phyloP scores from a whole-genome alignment of 2,329 filamentous ascomycete species.

The Apiospora hydei region DNA sequence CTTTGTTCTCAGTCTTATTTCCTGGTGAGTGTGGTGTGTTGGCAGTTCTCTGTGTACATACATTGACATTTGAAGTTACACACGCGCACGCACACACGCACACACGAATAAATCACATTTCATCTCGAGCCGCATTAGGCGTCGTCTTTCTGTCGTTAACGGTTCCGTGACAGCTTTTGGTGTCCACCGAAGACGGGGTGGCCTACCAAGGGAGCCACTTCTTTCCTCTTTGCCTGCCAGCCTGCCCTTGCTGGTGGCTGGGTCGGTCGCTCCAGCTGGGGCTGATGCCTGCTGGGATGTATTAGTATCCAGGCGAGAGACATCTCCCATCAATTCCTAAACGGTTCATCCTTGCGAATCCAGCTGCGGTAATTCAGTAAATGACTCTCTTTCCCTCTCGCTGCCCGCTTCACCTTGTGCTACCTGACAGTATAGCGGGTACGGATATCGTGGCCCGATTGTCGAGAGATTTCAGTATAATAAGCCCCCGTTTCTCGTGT shows the following conservation, averaged over 20 bases:
- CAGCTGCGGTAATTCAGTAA: constrained; percentile 4
- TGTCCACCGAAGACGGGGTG: not conserved
- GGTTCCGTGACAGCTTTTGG: not conserved
- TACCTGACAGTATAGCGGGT: not conserved
- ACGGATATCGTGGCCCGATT: constrained; percentile 1
- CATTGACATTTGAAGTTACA: not conserved
- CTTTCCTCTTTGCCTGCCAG: not conserved
- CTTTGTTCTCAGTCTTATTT: not conserved
- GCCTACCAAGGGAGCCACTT: not conserved
- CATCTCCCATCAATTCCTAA: constrained; percentile 5
- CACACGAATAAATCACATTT: not conserved
- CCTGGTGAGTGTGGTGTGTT: not conserved
- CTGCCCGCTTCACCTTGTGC: not conserved
- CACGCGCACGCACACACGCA: too few species aligned
- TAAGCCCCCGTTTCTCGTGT: constrained; percentile 15
- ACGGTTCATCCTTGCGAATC: not conserved
- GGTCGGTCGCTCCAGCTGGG: not conserved
- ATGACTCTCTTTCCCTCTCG: not conserved
- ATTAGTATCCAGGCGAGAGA: not conserved
- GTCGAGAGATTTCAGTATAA: constrained; percentile 11
- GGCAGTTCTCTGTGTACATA: not conserved
- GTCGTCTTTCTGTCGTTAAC: constrained; percentile 4
- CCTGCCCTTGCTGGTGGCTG: not conserved
- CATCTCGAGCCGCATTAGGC: constrained; percentile 13
- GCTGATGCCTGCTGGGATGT: not conserved